These are phyloP conservation scores for Wickerhamiella sorbophila DNA, from an alignment of 805 yeast species.

Conservation along the genomic window DNA sequence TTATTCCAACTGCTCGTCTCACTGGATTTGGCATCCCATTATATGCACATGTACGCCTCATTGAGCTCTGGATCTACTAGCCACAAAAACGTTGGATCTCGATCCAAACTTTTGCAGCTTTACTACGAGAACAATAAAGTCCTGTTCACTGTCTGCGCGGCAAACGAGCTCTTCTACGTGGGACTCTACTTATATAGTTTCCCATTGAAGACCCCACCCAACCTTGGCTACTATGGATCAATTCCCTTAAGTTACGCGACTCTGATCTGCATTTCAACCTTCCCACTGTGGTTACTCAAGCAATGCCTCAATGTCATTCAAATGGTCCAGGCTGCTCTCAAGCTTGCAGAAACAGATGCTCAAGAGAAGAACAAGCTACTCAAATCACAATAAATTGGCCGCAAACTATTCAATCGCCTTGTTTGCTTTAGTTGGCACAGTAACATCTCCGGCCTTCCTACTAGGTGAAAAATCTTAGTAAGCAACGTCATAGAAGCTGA, in stretches of 20 bases:
- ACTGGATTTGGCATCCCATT: conserved; percentile 75
- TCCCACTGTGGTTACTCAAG: conserved; percentile 84
- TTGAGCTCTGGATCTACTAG: conserved; percentile 61
- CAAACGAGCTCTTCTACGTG: conserved; percentile 85
- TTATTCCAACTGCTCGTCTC: conserved; percentile 75
- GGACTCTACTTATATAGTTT: conserved; percentile 72
- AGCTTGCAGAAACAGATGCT: conserved; percentile 67
- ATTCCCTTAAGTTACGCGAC: conserved; percentile 44
- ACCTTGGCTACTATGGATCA: conserved; percentile 23
- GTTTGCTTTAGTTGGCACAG: background rate
- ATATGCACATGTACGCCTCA: conserved; percentile 97
- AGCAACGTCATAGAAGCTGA: too few species aligned
- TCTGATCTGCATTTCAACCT: conserved; percentile 39
- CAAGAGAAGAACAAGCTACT: conserved; percentile 29
- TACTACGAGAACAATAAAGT: conserved; percentile 80
- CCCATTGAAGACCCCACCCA: conserved; percentile 31
- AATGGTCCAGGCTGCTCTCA: conserved; percentile 67
- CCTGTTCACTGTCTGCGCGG: conserved; percentile 77
- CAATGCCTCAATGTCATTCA: conserved; percentile 85
- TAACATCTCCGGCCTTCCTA: too few species aligned
- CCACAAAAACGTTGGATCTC: conserved; percentile 70
- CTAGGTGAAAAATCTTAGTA: too few species aligned
- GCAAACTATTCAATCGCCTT: background rate
- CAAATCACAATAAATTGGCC: background rate
- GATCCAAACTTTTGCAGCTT: conserved; percentile 58